Percentiles rank a stretch among this genome's conserved stretches.
Conservation (phyloP, 371 early-diverging fungal species). For the Mortierella sp. region DNA sequence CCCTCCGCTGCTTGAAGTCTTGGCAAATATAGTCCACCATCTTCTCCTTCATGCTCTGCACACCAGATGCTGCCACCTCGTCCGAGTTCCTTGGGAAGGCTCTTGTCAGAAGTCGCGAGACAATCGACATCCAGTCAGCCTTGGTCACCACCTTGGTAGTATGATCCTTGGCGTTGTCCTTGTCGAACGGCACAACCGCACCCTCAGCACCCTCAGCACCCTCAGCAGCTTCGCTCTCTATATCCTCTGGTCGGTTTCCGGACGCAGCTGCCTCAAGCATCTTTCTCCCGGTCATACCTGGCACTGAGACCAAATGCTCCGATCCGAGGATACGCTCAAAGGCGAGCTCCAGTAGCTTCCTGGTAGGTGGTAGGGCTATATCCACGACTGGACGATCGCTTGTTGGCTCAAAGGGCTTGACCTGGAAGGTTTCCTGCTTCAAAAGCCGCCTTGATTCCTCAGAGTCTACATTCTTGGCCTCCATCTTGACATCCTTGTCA, state of each 20-base stretch:
- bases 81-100: conserved; percentile 38
- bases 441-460: conserved; percentile 34
- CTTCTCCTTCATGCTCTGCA: conserved; percentile 36
- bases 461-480: conserved; percentile 23
- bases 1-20: conserved; percentile 53
- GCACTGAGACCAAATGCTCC: conserved; percentile 42
- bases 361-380: background rate
- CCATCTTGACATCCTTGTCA: conserved; percentile 33
- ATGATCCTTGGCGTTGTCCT: background rate
- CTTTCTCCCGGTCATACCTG: conserved; percentile 45
- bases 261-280: conserved; percentile 50
- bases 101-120: conserved; percentile 38
- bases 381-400: conserved; percentile 17
- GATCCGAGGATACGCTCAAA: conserved; percentile 51
- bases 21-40: conserved; percentile 53
- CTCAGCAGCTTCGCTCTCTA: background rate
- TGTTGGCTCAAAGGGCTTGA: conserved; percentile 44
- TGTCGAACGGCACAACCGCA: conserved; percentile 24
- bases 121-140: conserved; percentile 56
- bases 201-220: background rate
- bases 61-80: background rate
- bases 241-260: background rate
- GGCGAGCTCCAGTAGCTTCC: conserved; percentile 38
- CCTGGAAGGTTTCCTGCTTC: conserved; percentile 50
- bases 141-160: conserved; percentile 51